Evolutionary conservation across 2,329 filamentous ascomycete species (phyloP).

Genomic region (Tolypocladium inflatum): DNA sequence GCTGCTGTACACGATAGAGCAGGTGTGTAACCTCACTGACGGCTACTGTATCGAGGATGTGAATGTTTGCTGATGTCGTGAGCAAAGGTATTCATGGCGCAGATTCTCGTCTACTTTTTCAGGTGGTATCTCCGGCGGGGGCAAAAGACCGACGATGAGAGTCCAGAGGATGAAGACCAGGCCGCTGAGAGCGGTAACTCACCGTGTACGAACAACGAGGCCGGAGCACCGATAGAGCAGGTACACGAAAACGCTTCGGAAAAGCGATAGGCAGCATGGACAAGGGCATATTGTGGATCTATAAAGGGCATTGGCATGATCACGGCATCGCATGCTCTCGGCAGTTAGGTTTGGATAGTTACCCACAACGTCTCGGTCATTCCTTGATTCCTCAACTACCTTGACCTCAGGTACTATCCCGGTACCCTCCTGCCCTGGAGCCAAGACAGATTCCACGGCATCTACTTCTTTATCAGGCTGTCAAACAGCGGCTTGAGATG

Average conservation of each 20-base stretch:
- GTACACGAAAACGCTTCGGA: not conserved
- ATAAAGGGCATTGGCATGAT: not conserved
- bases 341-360: not conserved
- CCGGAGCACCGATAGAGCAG: not conserved
- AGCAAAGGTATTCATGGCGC: conserved; percentile 30
- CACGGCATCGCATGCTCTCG: not conserved
- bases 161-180: not conserved
- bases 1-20: conserved; percentile 51
- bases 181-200: not conserved
- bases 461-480: conserved; percentile 53
- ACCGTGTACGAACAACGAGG: not conserved
- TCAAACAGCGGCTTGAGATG: conserved; percentile 63
- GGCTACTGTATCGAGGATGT: not conserved
- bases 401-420: not conserved
- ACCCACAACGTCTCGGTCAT: not conserved
- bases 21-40: conserved; percentile 18
- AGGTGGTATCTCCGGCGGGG: conserved; percentile 29
- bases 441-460: not conserved
- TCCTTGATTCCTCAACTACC: not conserved
- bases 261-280: not conserved
- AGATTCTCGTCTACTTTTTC: conserved; percentile 36
- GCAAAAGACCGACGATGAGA: conserved; percentile 12
- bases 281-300: not conserved
- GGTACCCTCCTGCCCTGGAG: not conserved
- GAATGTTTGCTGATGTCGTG: not conserved